Conservation (phyloP, 2,329 filamentous ascomycete genomes). For the Claviceps digitariae region DNA sequence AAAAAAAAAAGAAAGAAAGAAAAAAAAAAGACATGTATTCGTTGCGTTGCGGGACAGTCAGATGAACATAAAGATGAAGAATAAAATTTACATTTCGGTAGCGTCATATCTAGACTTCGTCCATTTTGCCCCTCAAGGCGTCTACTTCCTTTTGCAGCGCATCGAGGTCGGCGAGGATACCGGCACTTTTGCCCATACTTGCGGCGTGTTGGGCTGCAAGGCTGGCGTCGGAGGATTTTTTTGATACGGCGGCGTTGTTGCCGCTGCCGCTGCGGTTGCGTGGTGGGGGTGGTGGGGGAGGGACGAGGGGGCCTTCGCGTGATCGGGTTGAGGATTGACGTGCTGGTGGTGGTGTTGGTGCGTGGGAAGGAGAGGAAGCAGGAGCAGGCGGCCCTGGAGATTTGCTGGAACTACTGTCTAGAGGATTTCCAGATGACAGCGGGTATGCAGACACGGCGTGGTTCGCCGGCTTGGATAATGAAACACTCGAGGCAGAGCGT, state of each 20-base stretch:
- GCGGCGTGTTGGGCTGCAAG: constrained; percentile 6
- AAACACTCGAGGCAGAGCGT: constrained; percentile 8
- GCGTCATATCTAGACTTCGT: too few species aligned
- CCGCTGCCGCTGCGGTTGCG: constrained; percentile 34
- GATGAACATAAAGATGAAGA: too few species aligned
- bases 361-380: too few species aligned
- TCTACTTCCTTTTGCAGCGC: constrained; percentile 66
- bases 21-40: background rate
- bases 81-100: too few species aligned
- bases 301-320: constrained; percentile 9
- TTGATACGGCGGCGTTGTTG: constrained; percentile 11
- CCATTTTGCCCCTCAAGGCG: constrained; percentile 32
- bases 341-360: constrained; percentile 11
- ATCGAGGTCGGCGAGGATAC: constrained; percentile 60
- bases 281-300: constrained; percentile 35
- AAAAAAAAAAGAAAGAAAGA: background rate
- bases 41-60: too few species aligned
- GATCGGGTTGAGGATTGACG: constrained; percentile 27
- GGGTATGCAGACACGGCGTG: constrained; percentile 10
- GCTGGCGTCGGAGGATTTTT: constrained; percentile 9
- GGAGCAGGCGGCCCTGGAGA: constrained; percentile 29
- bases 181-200: constrained; percentile 23
- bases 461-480: constrained; percentile 6
- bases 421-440: constrained; percentile 3
- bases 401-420: constrained; percentile 2